Conservation (phyloP, 371 early-diverging fungal species). For the Rhizopus stolonifer region DNA sequence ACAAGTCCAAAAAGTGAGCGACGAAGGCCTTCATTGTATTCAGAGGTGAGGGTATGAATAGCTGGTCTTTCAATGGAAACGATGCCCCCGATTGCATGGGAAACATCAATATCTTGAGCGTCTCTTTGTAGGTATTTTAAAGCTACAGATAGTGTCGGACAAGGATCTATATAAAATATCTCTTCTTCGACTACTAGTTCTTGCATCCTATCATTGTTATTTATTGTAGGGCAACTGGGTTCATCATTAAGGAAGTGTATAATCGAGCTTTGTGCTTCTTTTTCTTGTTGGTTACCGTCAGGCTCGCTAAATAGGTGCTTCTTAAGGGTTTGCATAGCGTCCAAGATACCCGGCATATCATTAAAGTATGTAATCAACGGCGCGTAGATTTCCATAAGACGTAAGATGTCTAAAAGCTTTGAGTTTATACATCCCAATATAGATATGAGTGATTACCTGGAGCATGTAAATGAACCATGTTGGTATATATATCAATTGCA, state of each 20-base stretch:
- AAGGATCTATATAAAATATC: not conserved
- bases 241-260: not conserved
- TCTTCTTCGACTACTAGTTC: too few species aligned
- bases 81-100: not conserved
- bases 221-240: not conserved
- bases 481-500: not conserved
- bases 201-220: too few species aligned
- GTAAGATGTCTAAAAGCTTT: constrained; percentile 2
- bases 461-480: not conserved
- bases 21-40: not conserved
- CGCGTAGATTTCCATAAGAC: constrained; percentile 22
- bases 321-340: not conserved
- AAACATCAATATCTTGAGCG: not conserved
- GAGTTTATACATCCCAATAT: not conserved
- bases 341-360: not conserved
- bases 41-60: not conserved
- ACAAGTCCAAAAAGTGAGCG: constrained; percentile 2
- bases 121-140: not conserved
- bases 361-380: constrained; percentile 9
- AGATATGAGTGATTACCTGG: not conserved
- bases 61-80: not conserved
- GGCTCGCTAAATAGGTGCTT: not conserved
- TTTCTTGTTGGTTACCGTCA: not conserved
- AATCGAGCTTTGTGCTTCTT: not conserved
- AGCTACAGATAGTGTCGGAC: not conserved